phyloP scores from a whole-genome alignment of 2,329 filamentous ascomycete genomes.

The Penicillium sp. region DNA sequence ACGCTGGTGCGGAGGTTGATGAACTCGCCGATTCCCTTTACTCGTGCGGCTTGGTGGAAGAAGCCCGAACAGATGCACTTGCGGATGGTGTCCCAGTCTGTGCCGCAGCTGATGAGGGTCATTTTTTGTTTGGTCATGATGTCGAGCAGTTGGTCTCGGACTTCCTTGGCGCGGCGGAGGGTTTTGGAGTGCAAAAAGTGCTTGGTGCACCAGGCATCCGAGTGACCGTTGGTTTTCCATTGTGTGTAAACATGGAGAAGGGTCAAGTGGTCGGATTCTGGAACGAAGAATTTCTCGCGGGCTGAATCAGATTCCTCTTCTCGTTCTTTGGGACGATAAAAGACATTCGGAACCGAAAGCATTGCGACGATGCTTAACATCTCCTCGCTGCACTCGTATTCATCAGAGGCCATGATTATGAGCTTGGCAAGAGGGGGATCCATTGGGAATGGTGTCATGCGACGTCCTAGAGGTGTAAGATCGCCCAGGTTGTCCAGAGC shows the following conservation, averaged over 20 bases:
- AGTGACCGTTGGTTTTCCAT: constrained; percentile 88
- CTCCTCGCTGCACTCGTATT: constrained; percentile 92
- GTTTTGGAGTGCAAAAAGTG: constrained; percentile 97
- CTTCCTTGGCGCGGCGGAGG: constrained; percentile 85
- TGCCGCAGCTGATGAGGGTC: constrained; percentile 81
- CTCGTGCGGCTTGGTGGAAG: constrained; percentile 95
- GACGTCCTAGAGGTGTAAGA: constrained; percentile 78
- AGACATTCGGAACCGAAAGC: constrained; percentile 94
- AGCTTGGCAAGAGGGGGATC: constrained; percentile 94
- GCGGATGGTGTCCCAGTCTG: constrained; percentile 93
- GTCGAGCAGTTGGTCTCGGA: constrained; percentile 86
- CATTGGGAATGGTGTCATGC: constrained; percentile 98
- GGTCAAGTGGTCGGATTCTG: constrained; percentile 94
- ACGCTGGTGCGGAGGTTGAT: constrained; percentile 94
- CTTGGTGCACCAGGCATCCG: constrained; percentile 85
- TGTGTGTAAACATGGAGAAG: constrained; percentile 94
- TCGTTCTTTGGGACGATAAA: constrained; percentile 94
- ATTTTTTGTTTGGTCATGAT: constrained; percentile 96
- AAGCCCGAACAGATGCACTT: constrained; percentile 97
- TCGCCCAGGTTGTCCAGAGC: constrained; percentile 93
- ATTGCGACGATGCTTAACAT: constrained; percentile 98
- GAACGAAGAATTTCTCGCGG: constrained; percentile 96
- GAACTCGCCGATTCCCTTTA: constrained; percentile 96
- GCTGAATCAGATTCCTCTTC: constrained; percentile 95
- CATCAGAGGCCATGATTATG: constrained; percentile 82